These are phyloP conservation scores for Magnaporthales sp. DNA, from an alignment of 2,329 filamentous ascomycete genomes.

Conservation along the genomic window DNA sequence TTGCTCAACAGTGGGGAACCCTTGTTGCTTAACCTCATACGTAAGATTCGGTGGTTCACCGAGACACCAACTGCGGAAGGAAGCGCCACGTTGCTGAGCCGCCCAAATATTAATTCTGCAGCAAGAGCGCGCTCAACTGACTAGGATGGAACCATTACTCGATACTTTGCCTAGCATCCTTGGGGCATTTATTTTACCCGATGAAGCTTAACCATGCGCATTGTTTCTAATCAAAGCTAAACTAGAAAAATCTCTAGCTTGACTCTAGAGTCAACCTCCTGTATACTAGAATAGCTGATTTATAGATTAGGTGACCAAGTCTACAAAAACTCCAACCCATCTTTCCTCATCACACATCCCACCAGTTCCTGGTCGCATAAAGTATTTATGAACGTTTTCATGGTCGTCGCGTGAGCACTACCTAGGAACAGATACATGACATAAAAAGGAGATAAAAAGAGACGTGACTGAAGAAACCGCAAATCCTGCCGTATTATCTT, in stretches of 20 bases:
- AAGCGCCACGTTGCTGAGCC: not conserved
- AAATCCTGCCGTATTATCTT: slow-evolving; percentile 7
- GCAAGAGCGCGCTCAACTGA: not conserved
- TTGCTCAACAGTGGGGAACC: not conserved
- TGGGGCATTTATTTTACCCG: not conserved
- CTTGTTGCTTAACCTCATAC: too few species aligned
- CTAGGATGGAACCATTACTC: not conserved
- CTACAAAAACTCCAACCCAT: too few species aligned
- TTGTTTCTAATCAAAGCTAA: too few species aligned
- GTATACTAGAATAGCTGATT: too few species aligned
- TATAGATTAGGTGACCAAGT: too few species aligned
- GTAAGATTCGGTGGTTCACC: too few species aligned
- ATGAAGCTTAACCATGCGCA: too few species aligned
- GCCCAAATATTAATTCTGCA: not conserved
- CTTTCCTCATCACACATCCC: not conserved
- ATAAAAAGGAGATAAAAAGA: not conserved
- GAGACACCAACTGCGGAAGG: not conserved
- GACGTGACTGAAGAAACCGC: slow-evolving; percentile 5
- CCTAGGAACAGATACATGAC: slow-evolving; percentile 7
- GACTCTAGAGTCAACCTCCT: too few species aligned
- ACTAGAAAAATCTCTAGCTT: too few species aligned
- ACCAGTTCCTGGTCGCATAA: not conserved
- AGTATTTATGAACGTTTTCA: slow-evolving; percentile 3
- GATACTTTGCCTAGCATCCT: not conserved
- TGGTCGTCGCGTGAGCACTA: slow-evolving; percentile 6